These are phyloP conservation scores for Echria macrotheca DNA, from an alignment of 495 filamentous ascomycete species.

Conservation along the genomic window DNA sequence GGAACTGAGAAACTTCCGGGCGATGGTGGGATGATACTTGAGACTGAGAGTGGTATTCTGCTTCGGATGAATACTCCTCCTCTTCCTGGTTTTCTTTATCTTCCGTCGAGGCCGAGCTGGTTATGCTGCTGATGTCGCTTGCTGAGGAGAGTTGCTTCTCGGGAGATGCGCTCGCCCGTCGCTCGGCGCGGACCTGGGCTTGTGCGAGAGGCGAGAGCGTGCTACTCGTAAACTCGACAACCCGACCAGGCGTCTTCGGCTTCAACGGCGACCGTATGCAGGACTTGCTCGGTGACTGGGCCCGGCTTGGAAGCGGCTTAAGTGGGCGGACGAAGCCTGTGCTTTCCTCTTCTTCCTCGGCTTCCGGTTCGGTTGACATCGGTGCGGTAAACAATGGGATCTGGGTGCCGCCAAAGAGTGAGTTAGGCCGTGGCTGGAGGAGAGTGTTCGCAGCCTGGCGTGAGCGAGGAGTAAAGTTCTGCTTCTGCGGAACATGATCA, in stretches of 20 bases:
- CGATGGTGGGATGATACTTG: conserved; percentile 1
- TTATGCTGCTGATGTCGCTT: conserved; percentile 4
- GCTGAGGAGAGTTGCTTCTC: conserved; percentile 18
- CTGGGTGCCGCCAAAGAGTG: conserved; percentile 16
- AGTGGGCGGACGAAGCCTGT: conserved; percentile 8
- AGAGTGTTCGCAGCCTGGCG: conserved; percentile 30
- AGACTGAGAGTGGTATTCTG: background rate
- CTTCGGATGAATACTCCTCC: too few species aligned
- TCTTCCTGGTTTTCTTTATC: conserved; percentile 17
- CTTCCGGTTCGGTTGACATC: background rate
- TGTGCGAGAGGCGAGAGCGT: conserved; percentile 32
- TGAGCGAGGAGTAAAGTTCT: conserved; percentile 45
- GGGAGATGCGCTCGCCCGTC: conserved; percentile 18
- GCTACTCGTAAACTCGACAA: conserved; percentile 43
- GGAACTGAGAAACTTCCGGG: too few species aligned
- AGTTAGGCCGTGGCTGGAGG: conserved; percentile 22
- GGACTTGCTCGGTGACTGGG: conserved; percentile 45
- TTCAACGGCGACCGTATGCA: conserved; percentile 49
- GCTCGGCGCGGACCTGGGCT: conserved; percentile 23
- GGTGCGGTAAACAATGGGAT: conserved; percentile 12
- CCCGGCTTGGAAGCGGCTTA: conserved; percentile 26
- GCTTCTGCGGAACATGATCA: conserved; percentile 38
- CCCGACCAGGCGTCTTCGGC: conserved; percentile 40
- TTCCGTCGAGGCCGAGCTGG: background rate
- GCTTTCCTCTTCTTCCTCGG: conserved; percentile 12